phyloP scores from a whole-genome alignment of 106 monocot species.

The Xerophyta viscosa region DNA sequence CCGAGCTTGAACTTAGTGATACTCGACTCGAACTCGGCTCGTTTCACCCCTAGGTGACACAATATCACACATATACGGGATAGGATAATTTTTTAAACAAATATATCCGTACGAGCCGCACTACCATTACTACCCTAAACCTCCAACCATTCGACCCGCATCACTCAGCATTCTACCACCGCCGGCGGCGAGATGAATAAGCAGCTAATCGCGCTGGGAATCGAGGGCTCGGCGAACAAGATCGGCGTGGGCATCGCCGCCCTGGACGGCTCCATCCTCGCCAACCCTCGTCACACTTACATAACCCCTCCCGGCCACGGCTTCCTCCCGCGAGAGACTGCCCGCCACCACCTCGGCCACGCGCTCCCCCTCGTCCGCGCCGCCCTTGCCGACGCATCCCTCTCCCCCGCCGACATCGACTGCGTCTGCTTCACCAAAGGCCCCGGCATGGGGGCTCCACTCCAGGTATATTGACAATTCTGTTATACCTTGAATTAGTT shows the following conservation, averaged over 20 bases:
- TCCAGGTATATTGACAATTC: too few relatives aligned
- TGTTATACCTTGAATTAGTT: too few relatives aligned
- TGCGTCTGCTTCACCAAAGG: slow-evolving; percentile 97
- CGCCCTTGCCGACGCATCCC: slow-evolving; percentile 37
- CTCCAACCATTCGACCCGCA: too few relatives aligned
- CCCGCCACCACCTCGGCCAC: slow-evolving; percentile 90
- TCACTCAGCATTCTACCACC: too few relatives aligned
- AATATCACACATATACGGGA: too few relatives aligned
- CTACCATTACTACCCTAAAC: too few relatives aligned
- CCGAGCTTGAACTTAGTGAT: too few relatives aligned
- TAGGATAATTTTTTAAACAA: too few relatives aligned
- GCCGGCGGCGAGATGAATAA: not conserved
- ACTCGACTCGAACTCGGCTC: too few relatives aligned
- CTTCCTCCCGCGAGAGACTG: slow-evolving; percentile 97
- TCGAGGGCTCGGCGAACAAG: slow-evolving; percentile 98
- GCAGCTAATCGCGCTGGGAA: slow-evolving; percentile 46
- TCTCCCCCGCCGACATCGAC: slow-evolving; percentile 63
- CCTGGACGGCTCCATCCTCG: slow-evolving; percentile 62
- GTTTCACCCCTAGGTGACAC: too few relatives aligned
- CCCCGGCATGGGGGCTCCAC: slow-evolving; percentile 98
- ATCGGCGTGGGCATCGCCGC: slow-evolving; percentile 75
- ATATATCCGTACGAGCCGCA: too few relatives aligned
- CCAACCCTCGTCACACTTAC: slow-evolving; percentile 96
- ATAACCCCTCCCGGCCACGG: slow-evolving; percentile 96
- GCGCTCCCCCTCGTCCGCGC: slow-evolving; percentile 63